Base-by-base conservation (phyloP, 805 yeast genomes). In the Wickerhamiella australiensis region DNA sequence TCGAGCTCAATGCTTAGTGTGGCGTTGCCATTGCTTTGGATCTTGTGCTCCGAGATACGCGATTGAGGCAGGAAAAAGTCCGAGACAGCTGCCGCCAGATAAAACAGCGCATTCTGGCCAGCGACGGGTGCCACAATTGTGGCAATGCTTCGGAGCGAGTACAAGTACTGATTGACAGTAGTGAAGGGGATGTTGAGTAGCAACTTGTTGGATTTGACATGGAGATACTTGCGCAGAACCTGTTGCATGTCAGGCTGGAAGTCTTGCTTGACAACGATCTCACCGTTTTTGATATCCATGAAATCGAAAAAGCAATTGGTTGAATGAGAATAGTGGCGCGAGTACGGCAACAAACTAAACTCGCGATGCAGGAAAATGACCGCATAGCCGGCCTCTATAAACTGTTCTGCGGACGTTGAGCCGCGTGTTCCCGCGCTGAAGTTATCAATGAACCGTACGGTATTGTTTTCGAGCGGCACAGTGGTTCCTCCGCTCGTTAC, bases 351-450 rank as follows among this genome's bases (percentile, higher is more conserved):
- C 50, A 92, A 71, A 0, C 95, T 84, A 65, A 86, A 90, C 64
- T 92, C 96, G 42, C 99, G 72, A 65, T 92, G 95, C 37, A 92
- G 66, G 60, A 92, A 92, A 27, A 92, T 82, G 33, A 92, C 98
- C 12, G 95, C 90, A 61, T 92, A 92, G 1, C 87, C 95, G 50
- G 76, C 69, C 50, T 82, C 85, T 49, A 92, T 68, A 57, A 90
- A 85, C 61, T 85, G 82, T 65, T 92, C 98, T 3, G 97, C 95
- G 36, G 94, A 81, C 0, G 95, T 79, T 3, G 98, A 94, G 50
- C 98, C 99, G 65, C 99, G 77, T 0, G 96, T 92, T 21, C 99
- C 99, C 21, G 97, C 97, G 55, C 92, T 80, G 64, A 92, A 92
- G 61, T 92, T 92, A 66, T 92, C 99, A 59, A 92, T 87, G 65